Conservation (phyloP, 257 asterid genomes). For the Solanum sitiens region DNA sequence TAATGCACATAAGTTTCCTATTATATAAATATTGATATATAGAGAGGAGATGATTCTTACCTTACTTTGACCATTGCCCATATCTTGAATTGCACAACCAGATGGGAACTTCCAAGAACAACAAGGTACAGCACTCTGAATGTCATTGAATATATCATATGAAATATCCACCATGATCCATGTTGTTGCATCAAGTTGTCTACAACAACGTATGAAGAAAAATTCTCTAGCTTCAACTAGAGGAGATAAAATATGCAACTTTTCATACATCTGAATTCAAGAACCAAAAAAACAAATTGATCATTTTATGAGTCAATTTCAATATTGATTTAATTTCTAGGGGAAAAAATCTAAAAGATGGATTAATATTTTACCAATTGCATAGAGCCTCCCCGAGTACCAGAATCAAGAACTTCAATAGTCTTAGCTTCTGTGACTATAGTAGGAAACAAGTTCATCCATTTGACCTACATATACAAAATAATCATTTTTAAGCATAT, state of each 20-base stretch:
- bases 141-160: slow-evolving; percentile 28
- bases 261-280: slow-evolving; percentile 43
- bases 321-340: neutral
- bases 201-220: slow-evolving; percentile 39
- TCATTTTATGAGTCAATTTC: neutral
- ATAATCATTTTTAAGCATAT: neutral
- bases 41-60: slow-evolving; percentile 15
- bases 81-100: slow-evolving; percentile 55
- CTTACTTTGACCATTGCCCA: slow-evolving; percentile 40
- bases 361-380: too few species aligned
- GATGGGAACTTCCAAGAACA: slow-evolving; percentile 23
- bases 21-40: neutral
- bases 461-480: slow-evolving; percentile 32
- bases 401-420: too few species aligned
- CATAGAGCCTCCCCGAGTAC: too few species aligned
- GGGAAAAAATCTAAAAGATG: neutral
- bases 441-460: slow-evolving; percentile 36
- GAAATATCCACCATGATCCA: slow-evolving; percentile 62
- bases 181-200: slow-evolving; percentile 30
- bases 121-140: slow-evolving; percentile 20
- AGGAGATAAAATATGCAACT: slow-evolving; percentile 55
- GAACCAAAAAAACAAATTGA: neutral
- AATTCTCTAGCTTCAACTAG: slow-evolving; percentile 66
- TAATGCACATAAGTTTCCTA: too few species aligned
- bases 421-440: too few species aligned